Evolutionary conservation across 1,139 yeast species (phyloP).

Genomic region (Kluyveromyces sp.): DNA sequence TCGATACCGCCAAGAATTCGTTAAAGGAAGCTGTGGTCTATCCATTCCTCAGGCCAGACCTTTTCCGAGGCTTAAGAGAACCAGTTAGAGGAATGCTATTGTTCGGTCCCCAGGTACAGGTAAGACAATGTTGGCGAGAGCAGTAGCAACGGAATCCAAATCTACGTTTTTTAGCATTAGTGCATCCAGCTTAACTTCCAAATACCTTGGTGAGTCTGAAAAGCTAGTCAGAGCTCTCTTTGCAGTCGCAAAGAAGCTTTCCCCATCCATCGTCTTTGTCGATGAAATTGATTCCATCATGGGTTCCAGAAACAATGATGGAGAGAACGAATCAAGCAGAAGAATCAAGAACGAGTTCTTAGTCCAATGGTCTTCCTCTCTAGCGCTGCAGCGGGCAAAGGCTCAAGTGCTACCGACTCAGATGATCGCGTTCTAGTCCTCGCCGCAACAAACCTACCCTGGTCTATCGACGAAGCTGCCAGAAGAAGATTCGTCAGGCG

Average conservation of each 20-base stretch:
- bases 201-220: conserved; percentile 89
- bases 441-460: conserved; percentile 95
- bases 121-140: conserved; percentile 94
- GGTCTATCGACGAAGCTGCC: conserved; percentile 99
- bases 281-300: conserved; percentile 93
- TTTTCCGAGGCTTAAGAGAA: conserved; percentile 84
- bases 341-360: conserved; percentile 90
- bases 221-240: conserved; percentile 87
- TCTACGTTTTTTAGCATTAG: conserved; percentile 91
- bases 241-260: conserved; percentile 71
- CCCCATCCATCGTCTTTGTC: conserved; percentile 91
- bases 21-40: conserved; percentile 94
- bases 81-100: conserved; percentile 94
- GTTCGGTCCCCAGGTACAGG: conserved; percentile 99
- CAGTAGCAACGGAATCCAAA: conserved; percentile 94
- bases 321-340: conserved; percentile 88
- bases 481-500: conserved; percentile 88
- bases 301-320: conserved; percentile 62
- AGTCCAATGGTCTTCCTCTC: conserved; percentile 95
- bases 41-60: conserved; percentile 89
- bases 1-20: conserved; percentile 82
- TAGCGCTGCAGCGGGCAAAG: conserved; percentile 79
- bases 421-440: conserved; percentile 71
- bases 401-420: conserved; percentile 39
- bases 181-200: conserved; percentile 87